phyloP scores from a whole-genome alignment of 176 grass and related monocot genomes.

The Hsuehochloa calcarea region DNA sequence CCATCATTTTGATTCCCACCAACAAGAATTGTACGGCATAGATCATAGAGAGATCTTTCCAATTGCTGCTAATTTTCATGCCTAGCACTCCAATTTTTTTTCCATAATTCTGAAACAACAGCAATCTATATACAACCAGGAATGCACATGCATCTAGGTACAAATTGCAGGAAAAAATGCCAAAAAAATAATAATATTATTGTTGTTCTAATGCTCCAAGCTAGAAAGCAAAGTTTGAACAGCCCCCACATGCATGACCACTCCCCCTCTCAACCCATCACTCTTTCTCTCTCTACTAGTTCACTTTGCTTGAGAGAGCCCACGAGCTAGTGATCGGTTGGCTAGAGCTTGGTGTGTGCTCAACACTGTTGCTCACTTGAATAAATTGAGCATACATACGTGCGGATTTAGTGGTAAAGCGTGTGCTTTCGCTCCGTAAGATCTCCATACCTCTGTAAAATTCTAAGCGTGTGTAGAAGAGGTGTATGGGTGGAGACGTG shows the following conservation, averaged over 20 bases:
- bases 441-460: too few relatives aligned
- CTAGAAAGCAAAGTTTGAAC: constrained; percentile 16
- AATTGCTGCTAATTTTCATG: constrained; percentile 16
- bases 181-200: constrained; percentile 28
- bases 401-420: too few relatives aligned
- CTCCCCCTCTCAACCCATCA: neutral
- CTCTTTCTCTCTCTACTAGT: neutral
- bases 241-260: constrained; percentile 16
- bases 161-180: constrained; percentile 22
- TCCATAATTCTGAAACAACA: neutral
- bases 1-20: neutral
- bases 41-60: neutral
- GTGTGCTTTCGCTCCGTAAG: too few relatives aligned
- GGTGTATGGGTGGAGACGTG: too few relatives aligned
- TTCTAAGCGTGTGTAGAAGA: too few relatives aligned
- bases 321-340: too few relatives aligned
- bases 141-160: constrained; percentile 2
- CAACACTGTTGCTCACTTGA: too few relatives aligned
- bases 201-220: neutral
- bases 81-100: neutral
- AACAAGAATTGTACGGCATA: constrained; percentile 9
- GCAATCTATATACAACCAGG: neutral
- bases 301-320: neutral
- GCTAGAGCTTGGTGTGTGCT: too few relatives aligned
- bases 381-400: too few relatives aligned